Evolutionary conservation across 352 stramenopile species (phyloP).

Genomic region (Saprolegnia diclina): DNA sequence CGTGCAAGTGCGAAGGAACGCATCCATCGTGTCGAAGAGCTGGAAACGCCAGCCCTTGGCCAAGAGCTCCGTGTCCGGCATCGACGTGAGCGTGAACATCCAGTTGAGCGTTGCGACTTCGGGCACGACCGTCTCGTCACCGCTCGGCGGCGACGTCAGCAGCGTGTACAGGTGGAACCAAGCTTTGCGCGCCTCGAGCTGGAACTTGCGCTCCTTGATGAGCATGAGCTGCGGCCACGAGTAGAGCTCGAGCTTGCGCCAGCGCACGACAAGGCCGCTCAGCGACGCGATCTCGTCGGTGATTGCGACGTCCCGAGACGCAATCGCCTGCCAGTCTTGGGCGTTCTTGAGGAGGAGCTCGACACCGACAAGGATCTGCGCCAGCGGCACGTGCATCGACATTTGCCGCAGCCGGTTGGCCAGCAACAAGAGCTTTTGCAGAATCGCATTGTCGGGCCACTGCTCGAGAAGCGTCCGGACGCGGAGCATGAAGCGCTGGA

Average conservation of each 20-base stretch:
- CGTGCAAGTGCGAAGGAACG: slow-evolving; percentile 83
- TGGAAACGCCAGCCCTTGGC: slow-evolving; percentile 65
- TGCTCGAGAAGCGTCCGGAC: slow-evolving; percentile 87
- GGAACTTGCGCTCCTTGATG: slow-evolving; percentile 79
- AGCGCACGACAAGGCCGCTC: slow-evolving; percentile 92
- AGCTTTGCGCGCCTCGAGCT: slow-evolving; percentile 64
- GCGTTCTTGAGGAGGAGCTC: slow-evolving; percentile 95
- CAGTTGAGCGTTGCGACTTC: slow-evolving; percentile 24
- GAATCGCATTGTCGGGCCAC: slow-evolving; percentile 96
- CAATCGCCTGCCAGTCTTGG: slow-evolving; percentile 99
- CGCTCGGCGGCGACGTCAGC: slow-evolving; percentile 59
- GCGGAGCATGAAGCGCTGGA: slow-evolving; percentile 87
- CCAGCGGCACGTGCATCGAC: slow-evolving; percentile 75
- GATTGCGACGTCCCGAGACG: slow-evolving; percentile 88
- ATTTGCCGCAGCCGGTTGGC: slow-evolving; percentile 83
- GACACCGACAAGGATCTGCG: slow-evolving; percentile 91
- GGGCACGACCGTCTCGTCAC: slow-evolving; percentile 36
- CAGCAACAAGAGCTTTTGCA: slow-evolving; percentile 93
- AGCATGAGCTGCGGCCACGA: slow-evolving; percentile 95
- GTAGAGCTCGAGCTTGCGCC: slow-evolving; percentile 97
- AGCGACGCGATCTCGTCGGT: slow-evolving; percentile 87
- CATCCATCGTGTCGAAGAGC: slow-evolving; percentile 87
- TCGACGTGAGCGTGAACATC: slow-evolving; percentile 33
- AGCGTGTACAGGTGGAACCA: slow-evolving; percentile 87
- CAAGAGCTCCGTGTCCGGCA: slow-evolving; percentile 63